phyloP scores from a whole-genome alignment of 2,329 filamentous ascomycete species.

The Phaeosphaeria sp. region DNA sequence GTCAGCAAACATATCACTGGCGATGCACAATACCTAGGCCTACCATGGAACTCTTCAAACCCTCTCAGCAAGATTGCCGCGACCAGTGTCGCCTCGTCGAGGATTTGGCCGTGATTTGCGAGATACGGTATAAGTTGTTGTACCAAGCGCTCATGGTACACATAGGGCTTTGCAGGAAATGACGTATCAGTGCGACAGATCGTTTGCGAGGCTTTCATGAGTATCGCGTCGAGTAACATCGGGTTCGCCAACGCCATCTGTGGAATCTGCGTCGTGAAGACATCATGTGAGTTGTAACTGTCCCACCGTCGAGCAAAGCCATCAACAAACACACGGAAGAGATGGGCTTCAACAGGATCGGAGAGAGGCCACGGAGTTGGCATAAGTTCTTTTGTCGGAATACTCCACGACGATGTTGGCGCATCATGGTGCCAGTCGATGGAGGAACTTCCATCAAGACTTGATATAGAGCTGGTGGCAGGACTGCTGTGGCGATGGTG shows the following conservation, averaged over 20 bases:
- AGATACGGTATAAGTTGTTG: constrained; percentile 23
- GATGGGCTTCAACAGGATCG: constrained; percentile 18
- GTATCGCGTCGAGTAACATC: constrained; percentile 50
- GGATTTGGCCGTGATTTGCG: constrained; percentile 18
- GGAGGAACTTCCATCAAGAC: constrained; percentile 9
- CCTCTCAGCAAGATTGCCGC: constrained; percentile 23
- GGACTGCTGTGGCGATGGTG: constrained; percentile 9
- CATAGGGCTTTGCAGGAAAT: constrained; percentile 18
- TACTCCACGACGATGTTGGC: constrained; percentile 1
- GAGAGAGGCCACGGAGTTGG: constrained; percentile 11
- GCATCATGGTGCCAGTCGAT: constrained; percentile 8
- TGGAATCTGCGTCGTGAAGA: constrained; percentile 18
- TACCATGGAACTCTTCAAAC: constrained; percentile 27
- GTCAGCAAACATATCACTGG: neutral
- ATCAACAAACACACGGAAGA: constrained; percentile 25
- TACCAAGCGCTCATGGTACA: constrained; percentile 25
- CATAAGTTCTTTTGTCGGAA: neutral
- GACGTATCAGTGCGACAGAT: constrained; percentile 33
- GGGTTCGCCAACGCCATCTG: constrained; percentile 42
- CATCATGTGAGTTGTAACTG: constrained; percentile 16
- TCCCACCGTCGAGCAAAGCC: constrained; percentile 17
- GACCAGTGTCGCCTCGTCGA: constrained; percentile 24
- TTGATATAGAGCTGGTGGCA: constrained; percentile 13
- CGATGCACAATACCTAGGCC: neutral
- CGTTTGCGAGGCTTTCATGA: constrained; percentile 49